Evolutionary conservation across 2,329 filamentous ascomycete species (phyloP).

Genomic region (Phialemoniopsis sp.): DNA sequence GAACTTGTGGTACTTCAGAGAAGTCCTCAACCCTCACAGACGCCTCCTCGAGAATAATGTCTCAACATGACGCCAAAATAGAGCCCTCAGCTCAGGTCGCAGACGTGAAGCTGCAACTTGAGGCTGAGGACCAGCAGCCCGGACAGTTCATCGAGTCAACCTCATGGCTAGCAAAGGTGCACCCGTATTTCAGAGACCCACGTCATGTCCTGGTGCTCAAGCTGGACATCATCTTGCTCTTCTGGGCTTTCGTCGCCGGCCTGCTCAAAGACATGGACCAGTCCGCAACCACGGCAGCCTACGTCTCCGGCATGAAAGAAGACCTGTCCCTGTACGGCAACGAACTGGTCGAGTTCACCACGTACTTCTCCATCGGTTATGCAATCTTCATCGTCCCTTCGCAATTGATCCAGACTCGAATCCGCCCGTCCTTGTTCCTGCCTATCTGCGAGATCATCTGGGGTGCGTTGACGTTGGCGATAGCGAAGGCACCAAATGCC

Average conservation of each 20-base stretch:
- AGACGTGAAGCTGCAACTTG: too few relatives aligned
- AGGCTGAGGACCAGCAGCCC: background rate
- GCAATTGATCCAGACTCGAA: too few relatives aligned
- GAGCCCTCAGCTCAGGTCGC: too few relatives aligned
- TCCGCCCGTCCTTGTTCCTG: constrained; percentile 1
- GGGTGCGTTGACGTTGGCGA: too few relatives aligned
- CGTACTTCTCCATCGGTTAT: constrained; percentile 4
- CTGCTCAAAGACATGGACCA: constrained; percentile 32
- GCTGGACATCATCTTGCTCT: constrained; percentile 24
- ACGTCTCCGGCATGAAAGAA: constrained; percentile 24
- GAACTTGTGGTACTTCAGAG: too few relatives aligned
- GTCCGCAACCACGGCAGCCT: constrained; percentile 22
- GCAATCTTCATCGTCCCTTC: constrained; percentile 2
- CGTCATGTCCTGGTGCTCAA: constrained; percentile 27
- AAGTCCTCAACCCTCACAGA: too few relatives aligned
- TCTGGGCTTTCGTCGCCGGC: constrained; percentile 30
- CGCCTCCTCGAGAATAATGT: too few relatives aligned
- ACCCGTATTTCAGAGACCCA: constrained; percentile 21
- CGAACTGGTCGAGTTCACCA: too few relatives aligned
- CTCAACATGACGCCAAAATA: too few relatives aligned
- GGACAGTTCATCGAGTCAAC: constrained; percentile 4
- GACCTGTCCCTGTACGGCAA: constrained; percentile 22
- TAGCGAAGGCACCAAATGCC: too few relatives aligned
- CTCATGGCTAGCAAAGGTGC: constrained; percentile 7
- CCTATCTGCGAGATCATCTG: too few relatives aligned